phyloP scores from a whole-genome alignment of 495 filamentous ascomycete genomes.

The Talaromyces borbonicus region DNA sequence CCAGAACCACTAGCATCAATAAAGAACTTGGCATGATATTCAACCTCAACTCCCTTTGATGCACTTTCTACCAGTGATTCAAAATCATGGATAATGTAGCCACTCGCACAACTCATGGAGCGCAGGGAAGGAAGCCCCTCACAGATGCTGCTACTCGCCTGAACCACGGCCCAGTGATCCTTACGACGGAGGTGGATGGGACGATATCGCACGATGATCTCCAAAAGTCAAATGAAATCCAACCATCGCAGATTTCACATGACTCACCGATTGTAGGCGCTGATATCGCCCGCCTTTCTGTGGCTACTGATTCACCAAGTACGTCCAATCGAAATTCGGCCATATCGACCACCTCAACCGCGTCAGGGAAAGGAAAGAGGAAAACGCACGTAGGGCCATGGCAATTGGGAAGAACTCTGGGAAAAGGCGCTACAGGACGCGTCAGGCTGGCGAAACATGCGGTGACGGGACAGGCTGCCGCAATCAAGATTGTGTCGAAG shows the following conservation, averaged over 20 bases:
- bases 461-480: conserved; percentile 63
- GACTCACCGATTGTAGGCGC: conserved; percentile 23
- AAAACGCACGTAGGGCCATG: conserved; percentile 85
- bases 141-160: conserved; percentile 37
- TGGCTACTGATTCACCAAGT: conserved; percentile 38
- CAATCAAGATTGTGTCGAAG: conserved; percentile 89
- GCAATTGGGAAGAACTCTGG: conserved; percentile 78
- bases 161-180: conserved; percentile 29
- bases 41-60: not conserved
- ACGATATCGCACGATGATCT: conserved; percentile 14
- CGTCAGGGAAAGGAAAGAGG: conserved; percentile 48
- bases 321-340: conserved; percentile 61
- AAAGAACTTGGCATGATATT: conserved; percentile 1
- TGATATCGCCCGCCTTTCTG: conserved; percentile 45
- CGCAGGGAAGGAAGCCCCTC: conserved; percentile 25
- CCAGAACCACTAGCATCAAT: too few species aligned
- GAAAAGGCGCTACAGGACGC: conserved; percentile 72
- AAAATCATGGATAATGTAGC: not conserved
- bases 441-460: conserved; percentile 76
- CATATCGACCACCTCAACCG: conserved; percentile 57
- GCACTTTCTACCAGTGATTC: not conserved
- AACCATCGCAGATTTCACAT: conserved; percentile 31
- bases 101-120: conserved; percentile 4
- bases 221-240: conserved; percentile 17
- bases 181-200: conserved; percentile 32